Conservation (phyloP, 2,329 filamentous ascomycete genomes). For the Venturia oleaginea region DNA sequence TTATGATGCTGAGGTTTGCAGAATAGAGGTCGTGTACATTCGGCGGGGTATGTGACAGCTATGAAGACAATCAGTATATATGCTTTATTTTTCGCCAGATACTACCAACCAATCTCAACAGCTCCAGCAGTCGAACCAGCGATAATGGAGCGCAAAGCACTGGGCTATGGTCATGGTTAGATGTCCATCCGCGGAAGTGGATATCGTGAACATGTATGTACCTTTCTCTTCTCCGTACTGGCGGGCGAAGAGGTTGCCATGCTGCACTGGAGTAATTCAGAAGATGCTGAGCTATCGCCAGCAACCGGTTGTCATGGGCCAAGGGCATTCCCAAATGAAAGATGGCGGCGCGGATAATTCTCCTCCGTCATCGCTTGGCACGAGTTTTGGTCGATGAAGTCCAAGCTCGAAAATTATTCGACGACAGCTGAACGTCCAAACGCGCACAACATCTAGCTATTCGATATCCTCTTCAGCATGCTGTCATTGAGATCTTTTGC, state of each 20-base stretch:
- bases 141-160: conserved; percentile 77
- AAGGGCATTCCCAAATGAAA: too few relatives aligned
- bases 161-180: conserved; percentile 46
- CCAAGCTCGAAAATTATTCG: not conserved
- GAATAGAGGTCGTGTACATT: conserved; percentile 51
- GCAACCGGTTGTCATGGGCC: not conserved
- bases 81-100: not conserved
- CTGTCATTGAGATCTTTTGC: conserved; percentile 36
- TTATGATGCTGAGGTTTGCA: conserved; percentile 7
- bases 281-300: not conserved
- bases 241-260: conserved; percentile 21
- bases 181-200: not conserved
- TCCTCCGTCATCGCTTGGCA: not conserved
- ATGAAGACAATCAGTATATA: conserved; percentile 19
- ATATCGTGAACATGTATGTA: conserved; percentile 11
- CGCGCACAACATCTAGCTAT: not conserved
- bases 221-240: conserved; percentile 27
- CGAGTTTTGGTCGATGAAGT: too few relatives aligned
- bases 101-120: conserved; percentile 70
- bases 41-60: conserved; percentile 89
- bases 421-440: not conserved
- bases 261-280: conserved; percentile 3
- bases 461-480: conserved; percentile 24
- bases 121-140: conserved; percentile 91
- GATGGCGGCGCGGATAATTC: not conserved